Conservation (phyloP, 108 stramenopile species). For the Skeletonema costatum region DNA sequence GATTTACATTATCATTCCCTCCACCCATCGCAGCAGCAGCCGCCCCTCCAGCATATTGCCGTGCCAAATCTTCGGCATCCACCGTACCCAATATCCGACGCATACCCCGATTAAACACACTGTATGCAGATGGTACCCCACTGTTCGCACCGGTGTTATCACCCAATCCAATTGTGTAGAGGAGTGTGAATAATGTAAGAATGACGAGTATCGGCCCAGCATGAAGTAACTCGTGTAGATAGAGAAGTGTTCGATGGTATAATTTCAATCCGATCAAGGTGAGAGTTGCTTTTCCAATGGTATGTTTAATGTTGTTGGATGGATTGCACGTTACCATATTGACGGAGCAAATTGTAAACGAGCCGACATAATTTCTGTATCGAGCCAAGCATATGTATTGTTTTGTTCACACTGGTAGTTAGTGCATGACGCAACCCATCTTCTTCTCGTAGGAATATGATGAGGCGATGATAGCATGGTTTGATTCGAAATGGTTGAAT, state of each 20-base stretch:
- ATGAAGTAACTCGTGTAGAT: slow-evolving; percentile 46
- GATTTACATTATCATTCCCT: slow-evolving; percentile 10
- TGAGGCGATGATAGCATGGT: neutral
- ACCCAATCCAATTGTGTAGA: slow-evolving; percentile 82
- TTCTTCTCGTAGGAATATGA: slow-evolving; percentile 11
- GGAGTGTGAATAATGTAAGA: slow-evolving; percentile 46
- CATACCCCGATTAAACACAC: slow-evolving; percentile 85
- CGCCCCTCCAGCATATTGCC: slow-evolving; percentile 77
- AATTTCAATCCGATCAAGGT: slow-evolving; percentile 5
- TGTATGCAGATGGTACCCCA: slow-evolving; percentile 73
- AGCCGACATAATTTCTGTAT: slow-evolving; percentile 11
- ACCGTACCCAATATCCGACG: slow-evolving; percentile 71
- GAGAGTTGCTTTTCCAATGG: neutral
- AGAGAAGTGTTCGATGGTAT: slow-evolving; percentile 16
- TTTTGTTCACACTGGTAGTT: neutral
- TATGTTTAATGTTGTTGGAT: neutral
- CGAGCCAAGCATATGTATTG: neutral
- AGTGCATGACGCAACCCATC: slow-evolving; percentile 8
- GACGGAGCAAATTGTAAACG: slow-evolving; percentile 34
- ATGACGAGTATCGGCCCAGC: slow-evolving; percentile 80
- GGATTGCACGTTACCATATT: slow-evolving; percentile 14
- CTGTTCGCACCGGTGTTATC: slow-evolving; percentile 51
- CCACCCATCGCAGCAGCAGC: neutral
- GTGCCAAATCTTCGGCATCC: slow-evolving; percentile 72
- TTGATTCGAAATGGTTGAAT: slow-evolving; percentile 75